These are phyloP conservation scores for Psilocybe cubensis DNA, from an alignment of 768 basidiomycete genomes.

Conservation along the genomic window DNA sequence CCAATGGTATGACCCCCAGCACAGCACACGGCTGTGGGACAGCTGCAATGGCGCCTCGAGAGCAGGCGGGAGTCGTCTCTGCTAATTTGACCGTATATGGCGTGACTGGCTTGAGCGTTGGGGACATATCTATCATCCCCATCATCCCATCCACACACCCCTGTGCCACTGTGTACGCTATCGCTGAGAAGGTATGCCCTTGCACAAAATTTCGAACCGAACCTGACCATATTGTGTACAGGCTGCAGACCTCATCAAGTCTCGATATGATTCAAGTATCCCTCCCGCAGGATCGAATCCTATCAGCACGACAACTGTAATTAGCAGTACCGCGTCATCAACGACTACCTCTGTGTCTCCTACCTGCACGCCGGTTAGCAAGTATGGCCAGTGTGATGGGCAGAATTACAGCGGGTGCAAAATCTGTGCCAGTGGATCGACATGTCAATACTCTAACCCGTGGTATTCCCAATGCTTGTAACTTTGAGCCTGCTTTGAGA, in stretches of 20 bases:
- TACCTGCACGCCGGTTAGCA: background rate
- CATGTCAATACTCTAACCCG: constrained; percentile 3
- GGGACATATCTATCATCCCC: constrained; percentile 15
- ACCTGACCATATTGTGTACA: background rate
- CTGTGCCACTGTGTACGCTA: constrained; percentile 12
- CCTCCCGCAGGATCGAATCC: constrained; percentile 4
- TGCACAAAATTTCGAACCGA: background rate
- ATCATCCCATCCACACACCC: constrained; percentile 14
- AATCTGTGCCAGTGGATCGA: constrained; percentile 6
- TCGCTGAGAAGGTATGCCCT: constrained; percentile 9
- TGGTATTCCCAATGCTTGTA: background rate
- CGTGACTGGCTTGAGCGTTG: constrained; percentile 14
- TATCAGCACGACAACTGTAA: background rate
- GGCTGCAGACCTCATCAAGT: constrained; percentile 13
- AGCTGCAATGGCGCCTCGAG: constrained; percentile 6
- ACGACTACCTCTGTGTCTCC: background rate
- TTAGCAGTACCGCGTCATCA: background rate
- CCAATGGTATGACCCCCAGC: background rate
- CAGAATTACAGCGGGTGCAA: constrained; percentile 7
- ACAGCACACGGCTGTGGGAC: constrained; percentile 9
- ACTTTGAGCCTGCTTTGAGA: background rate
- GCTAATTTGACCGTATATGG: constrained; percentile 12
- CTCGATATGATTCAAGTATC: constrained; percentile 6
- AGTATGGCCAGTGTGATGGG: constrained; percentile 11
- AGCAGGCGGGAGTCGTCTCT: constrained; percentile 9